phyloP scores from a whole-genome alignment of 2,329 filamentous ascomycete genomes.

The Cucurbitaria berberidis region DNA sequence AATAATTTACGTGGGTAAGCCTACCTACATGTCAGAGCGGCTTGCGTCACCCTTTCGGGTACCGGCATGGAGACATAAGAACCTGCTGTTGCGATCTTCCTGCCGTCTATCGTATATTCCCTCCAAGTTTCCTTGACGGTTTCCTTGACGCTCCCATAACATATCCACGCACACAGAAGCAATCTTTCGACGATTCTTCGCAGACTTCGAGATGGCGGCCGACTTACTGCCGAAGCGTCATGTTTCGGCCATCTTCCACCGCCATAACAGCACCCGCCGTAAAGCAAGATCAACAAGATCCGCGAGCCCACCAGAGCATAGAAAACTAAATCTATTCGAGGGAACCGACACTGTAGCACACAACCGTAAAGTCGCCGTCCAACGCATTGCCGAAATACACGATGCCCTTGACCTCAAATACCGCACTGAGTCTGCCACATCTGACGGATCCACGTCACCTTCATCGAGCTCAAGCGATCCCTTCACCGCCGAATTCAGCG shows the following conservation, averaged over 20 bases:
- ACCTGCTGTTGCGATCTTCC: neutral
- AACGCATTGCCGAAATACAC: constrained; percentile 23
- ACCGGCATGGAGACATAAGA: constrained; percentile 9
- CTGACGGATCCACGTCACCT: constrained; percentile 7
- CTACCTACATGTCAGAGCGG: constrained; percentile 10
- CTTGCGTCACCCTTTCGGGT: constrained; percentile 16
- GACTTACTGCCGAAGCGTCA: constrained; percentile 12
- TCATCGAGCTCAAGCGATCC: constrained; percentile 15
- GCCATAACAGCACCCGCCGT: constrained; percentile 14
- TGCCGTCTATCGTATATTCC: neutral
- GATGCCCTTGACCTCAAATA: constrained; percentile 18
- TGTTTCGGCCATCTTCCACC: constrained; percentile 8
- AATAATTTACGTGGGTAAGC: neutral
- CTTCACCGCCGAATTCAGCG: constrained; percentile 20
- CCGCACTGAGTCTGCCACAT: constrained; percentile 5
- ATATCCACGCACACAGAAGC: neutral
- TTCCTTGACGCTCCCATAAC: neutral
- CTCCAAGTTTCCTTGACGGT: neutral
- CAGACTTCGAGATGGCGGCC: constrained; percentile 8
- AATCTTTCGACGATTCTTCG: neutral
- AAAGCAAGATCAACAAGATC: constrained; percentile 3
- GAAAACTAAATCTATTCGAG: constrained; percentile 11
- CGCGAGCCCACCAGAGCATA: neutral
- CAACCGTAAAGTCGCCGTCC: constrained; percentile 20
- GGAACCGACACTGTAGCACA: constrained; percentile 24